Conservation (phyloP, 1,139 yeast genomes). For the Protomyces macrosporus region DNA sequence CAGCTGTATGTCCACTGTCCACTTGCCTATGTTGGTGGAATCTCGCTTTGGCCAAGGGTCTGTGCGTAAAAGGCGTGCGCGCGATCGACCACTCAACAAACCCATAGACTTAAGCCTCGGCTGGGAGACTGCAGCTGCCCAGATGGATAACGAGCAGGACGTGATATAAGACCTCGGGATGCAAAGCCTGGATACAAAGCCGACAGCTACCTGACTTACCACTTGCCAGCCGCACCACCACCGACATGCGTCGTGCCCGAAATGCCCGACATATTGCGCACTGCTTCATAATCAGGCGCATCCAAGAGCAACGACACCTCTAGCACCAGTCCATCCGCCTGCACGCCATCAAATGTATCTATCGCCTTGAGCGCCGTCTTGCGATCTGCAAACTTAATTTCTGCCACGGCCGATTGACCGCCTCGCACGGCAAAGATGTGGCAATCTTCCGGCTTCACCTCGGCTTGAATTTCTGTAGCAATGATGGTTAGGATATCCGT, state of each 20-base stretch:
- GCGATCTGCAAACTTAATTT: conserved; percentile 16
- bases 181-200: too few relatives aligned
- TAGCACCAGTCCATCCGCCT: conserved; percentile 1
- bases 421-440: conserved; percentile 9
- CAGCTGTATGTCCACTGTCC: too few relatives aligned
- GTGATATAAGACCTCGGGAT: too few relatives aligned
- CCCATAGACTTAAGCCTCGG: too few relatives aligned
- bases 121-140: too few relatives aligned
- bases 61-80: too few relatives aligned
- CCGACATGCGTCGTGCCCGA: neutral
- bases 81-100: too few relatives aligned
- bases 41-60: too few relatives aligned
- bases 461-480: conserved; percentile 3
- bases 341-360: conserved; percentile 4
- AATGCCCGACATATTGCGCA: neutral
- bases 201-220: neutral
- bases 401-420: conserved; percentile 13
- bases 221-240: neutral
- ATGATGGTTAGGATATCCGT: conserved; percentile 12
- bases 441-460: conserved; percentile 7
- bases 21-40: too few relatives aligned
- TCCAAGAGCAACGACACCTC: neutral
- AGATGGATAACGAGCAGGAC: too few relatives aligned
- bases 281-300: neutral
- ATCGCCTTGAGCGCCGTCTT: conserved; percentile 22